Base-by-base conservation (phyloP, 1,284 basidiomycete genomes). In the Cutaneotrichosporon spelunceum region DNA sequence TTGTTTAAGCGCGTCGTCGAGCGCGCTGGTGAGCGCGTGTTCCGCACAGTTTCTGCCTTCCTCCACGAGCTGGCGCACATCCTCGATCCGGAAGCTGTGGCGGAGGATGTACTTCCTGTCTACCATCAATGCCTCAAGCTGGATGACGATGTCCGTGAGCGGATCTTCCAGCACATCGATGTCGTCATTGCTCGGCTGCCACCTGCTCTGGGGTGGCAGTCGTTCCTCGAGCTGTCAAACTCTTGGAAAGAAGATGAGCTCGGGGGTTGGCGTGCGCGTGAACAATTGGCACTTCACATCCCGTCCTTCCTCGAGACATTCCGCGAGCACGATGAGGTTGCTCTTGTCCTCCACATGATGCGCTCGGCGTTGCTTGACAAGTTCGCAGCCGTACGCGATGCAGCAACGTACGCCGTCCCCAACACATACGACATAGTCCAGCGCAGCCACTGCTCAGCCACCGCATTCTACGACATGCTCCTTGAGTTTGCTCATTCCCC, bases 61-160 rank as follows among this genome's bases (percentile, higher is more conserved):
- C 75, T 96, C 29, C 93, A 93, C 63, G 93, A 95, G 77, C 79
- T 98, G 49, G 93, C 93, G 36, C 87, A 87, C 72, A 88, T 98
- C 60, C 83, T 98, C 48, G 89, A 89, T 0, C 81, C 84, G 13
- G 85, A 87, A 44, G 82, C 88, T 59, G 83, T 93, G 0, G 81
- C 82, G 44, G 77, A 79, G 47, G 92, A 95, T 72, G 80, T 99
- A 54, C 72, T 94, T 59, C 83, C 83, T 4, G 83, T 92, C 0
- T 93, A 91, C 86, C 84, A 84, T 77, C 83, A 83, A 3, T 80
- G 74, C 80, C 82, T 77, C 75, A 82, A 84, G 21, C 85, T 84
- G 6, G 87, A 88, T 61, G 80, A 83, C 53, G 88, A 90, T 54
- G 86, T 93, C 56, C 84, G 90, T 47, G 81, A 85, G 65, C 78